Conservation (phyloP, 75 land plant species). For the Pinus tabuliformis region DNA sequence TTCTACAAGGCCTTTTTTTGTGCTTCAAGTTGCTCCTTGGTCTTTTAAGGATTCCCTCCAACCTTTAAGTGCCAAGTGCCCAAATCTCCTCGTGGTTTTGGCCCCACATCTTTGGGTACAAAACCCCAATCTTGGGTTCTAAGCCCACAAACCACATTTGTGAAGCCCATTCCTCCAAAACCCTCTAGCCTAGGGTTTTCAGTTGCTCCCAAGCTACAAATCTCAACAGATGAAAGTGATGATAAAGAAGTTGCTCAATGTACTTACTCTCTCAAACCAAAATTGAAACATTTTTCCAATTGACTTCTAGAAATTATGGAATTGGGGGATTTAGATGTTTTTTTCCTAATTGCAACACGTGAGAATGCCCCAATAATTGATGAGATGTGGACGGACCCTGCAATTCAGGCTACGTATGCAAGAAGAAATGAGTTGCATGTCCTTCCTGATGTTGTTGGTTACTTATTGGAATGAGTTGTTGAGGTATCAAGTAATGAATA, state of each 20-base stretch:
- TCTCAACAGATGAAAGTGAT: conserved; percentile 14
- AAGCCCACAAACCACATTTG: too few species aligned
- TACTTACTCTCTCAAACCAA: conserved; percentile 69
- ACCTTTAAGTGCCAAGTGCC: too few species aligned
- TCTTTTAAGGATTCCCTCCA: too few species aligned
- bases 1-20: too few species aligned
- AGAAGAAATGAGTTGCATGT: conserved; percentile 85
- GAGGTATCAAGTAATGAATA: too few species aligned
- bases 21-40: too few species aligned
- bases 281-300: conserved; percentile 85
- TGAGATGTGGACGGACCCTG: conserved; percentile 87
- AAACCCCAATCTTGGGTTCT: too few species aligned
- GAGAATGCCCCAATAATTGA: conserved; percentile 86
- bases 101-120: too few species aligned
- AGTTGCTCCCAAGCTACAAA: too few species aligned
- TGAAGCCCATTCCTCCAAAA: too few species aligned
- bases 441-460: conserved; percentile 84
- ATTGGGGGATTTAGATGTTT: conserved; percentile 86
- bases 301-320: conserved; percentile 92
- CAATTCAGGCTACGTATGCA: conserved; percentile 85
- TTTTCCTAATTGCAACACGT: conserved; percentile 80
- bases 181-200: too few species aligned
- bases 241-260: conserved; percentile 22
- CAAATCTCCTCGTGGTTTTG: too few species aligned
- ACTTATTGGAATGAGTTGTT: conserved; percentile 73